These are phyloP conservation scores for Mucor indicus DNA, from an alignment of 371 early-diverging fungal genomes.

Conservation along the genomic window DNA sequence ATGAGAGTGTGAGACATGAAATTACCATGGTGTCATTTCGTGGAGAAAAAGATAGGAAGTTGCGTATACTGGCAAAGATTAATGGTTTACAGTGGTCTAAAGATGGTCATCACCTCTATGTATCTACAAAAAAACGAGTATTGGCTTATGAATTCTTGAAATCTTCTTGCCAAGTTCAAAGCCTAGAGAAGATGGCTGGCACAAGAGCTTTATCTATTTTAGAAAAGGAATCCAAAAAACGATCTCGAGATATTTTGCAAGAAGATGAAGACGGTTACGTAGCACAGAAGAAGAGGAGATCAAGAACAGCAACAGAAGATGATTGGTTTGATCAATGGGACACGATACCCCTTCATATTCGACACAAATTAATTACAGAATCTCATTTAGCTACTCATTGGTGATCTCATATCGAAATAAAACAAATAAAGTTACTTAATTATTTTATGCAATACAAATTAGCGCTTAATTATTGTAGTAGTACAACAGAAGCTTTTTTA, in stretches of 20 bases:
- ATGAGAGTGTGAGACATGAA: conserved; percentile 34
- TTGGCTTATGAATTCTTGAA: conserved; percentile 45
- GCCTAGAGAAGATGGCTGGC: conserved; percentile 13
- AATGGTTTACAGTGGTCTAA: conserved; percentile 59
- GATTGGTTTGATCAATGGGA: conserved; percentile 26
- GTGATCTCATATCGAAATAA: too few relatives aligned
- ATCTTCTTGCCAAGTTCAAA: conserved; percentile 5
- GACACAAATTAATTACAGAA: too few relatives aligned
- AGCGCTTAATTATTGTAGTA: too few relatives aligned
- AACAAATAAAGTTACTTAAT: too few relatives aligned
- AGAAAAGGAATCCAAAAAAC: neutral
- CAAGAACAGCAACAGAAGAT: conserved; percentile 12
- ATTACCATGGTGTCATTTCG: conserved; percentile 59
- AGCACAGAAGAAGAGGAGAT: conserved; percentile 6
- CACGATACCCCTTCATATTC: conserved; percentile 28
- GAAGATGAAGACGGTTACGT: neutral
- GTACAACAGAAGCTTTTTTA: too few relatives aligned
- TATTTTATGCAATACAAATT: too few relatives aligned
- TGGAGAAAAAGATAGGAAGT: conserved; percentile 44
- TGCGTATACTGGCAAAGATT: conserved; percentile 57
- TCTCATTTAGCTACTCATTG: conserved; percentile 36
- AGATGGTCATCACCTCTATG: conserved; percentile 51
- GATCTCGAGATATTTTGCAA: neutral
- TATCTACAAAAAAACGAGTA: conserved; percentile 57
- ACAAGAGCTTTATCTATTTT: conserved; percentile 6